Percentiles rank a stretch among this genome's conserved stretches.
phyloP scores from a whole-genome alignment of 768 basidiomycete genomes.

The Mycena belliarum region DNA sequence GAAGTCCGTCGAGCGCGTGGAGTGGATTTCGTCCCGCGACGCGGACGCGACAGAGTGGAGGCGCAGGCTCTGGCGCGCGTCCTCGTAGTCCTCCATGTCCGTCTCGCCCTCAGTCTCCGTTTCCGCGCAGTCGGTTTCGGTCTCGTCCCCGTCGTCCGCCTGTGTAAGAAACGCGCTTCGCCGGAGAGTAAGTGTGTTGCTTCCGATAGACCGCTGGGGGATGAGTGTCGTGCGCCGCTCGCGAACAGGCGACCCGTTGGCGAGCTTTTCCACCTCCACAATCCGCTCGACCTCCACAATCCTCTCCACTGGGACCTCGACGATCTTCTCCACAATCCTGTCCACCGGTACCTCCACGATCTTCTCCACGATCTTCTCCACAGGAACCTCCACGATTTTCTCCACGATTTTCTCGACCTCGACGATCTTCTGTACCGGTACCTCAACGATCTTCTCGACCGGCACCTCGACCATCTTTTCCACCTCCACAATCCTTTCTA shows the following conservation, averaged over 20 bases:
- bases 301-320: conserved; percentile 35
- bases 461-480: not conserved
- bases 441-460: not conserved
- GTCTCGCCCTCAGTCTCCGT: conserved; percentile 53
- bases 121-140: conserved; percentile 48
- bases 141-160: conserved; percentile 38
- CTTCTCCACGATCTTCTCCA: not conserved
- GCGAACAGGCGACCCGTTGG: not conserved
- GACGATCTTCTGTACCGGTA: not conserved
- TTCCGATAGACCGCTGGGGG: conserved; percentile 35
- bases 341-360: not conserved
- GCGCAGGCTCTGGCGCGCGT: conserved; percentile 67
- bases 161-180: conserved; percentile 4
- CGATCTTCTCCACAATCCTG: conserved; percentile 8
- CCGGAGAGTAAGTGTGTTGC: conserved; percentile 42
- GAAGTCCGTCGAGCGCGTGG: too few species aligned
- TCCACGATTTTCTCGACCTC: conserved; percentile 1
- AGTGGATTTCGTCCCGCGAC: conserved; percentile 14
- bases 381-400: not conserved
- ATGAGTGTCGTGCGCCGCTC: conserved; percentile 26
- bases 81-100: conserved; percentile 71
- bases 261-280: not conserved
- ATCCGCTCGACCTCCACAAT: conserved; percentile 17
- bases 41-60: too few species aligned
- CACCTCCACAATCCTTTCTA: not conserved